Evolutionary conservation across 2,329 filamentous ascomycete genomes (phyloP).

Genomic region (Fusarium sp.): DNA sequence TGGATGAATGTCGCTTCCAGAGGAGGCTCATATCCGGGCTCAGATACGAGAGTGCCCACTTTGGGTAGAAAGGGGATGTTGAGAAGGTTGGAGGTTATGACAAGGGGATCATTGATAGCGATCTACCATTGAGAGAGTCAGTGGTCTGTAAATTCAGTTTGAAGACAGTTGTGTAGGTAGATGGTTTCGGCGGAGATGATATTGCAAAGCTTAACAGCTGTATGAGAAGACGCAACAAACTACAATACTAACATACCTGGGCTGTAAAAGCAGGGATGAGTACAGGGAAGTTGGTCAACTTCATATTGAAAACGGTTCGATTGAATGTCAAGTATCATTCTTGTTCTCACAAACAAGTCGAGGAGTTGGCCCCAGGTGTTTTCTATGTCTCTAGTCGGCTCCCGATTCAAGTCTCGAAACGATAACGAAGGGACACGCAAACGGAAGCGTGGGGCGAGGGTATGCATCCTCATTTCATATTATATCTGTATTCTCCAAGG

Average conservation of each 20-base stretch:
- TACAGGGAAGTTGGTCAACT: conserved; percentile 50
- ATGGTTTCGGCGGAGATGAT: no score
- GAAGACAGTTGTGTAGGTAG: neutral
- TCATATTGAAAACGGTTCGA: conserved; percentile 34
- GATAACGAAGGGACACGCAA: neutral
- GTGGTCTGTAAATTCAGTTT: neutral
- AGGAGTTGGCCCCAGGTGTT: neutral
- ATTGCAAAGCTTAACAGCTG: neutral
- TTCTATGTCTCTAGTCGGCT: conserved; percentile 6
- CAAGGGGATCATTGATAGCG: conserved; percentile 48
- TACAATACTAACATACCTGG: conserved; percentile 43
- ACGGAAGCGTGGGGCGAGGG: neutral
- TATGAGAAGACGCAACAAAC: neutral
- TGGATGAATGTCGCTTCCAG: conserved; percentile 53
- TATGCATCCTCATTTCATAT: neutral
- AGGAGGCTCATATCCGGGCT: conserved; percentile 49
- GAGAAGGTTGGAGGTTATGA: conserved; percentile 48
- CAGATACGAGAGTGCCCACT: conserved; percentile 50
- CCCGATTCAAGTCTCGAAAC: neutral
- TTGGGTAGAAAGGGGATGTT: conserved; percentile 49
- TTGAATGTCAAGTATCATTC: conserved; percentile 22
- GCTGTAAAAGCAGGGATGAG: conserved; percentile 54
- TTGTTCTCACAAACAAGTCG: neutral
- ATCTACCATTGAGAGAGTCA: conserved; percentile 40
- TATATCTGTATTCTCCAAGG: conserved; percentile 25